Evolutionary conservation across 2,329 filamentous ascomycete species (phyloP), one percentile per base, ranked within the genome.

Genomic region (Phaeosphaeriaceae sp.): DNA sequence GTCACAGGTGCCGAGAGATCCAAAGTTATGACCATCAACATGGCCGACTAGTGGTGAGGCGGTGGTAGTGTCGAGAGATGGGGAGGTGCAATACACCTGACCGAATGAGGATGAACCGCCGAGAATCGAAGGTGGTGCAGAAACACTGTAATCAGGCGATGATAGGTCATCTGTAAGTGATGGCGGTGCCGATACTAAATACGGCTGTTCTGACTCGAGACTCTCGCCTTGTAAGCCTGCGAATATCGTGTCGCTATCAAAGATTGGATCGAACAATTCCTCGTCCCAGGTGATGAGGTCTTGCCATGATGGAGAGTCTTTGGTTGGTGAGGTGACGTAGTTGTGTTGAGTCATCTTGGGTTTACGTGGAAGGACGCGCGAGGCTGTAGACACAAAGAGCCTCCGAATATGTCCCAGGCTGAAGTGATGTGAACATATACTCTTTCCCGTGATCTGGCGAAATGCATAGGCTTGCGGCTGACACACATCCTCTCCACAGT

Each of bases 261-360:
- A 71, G 23, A 68, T 46, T 8, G 65, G 56, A 42, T 69, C 61
- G 42, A 55, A 62, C n/a, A 67, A 13, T 33, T 68, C 65, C 7
- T 58, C 68, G 21, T 68, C 61, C 67, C 64, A 70, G 11, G 48
- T 52, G 35, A 71, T 46, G 6, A 70, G 42, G 16, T 67, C 63
- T 42, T 69, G 56, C 68, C 68, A 72, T 30, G 23, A 8, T 11
- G 23, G n/a, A n/a, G n/a, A 26, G 23, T 51, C 52, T 46, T 68
- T 67, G 15, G 42, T 44, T 6, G 62, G 49, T 18, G 64, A 56
- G 12, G 48, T 48, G 16, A 28, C 45, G 17, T 64, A 58, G 29
- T 46, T 54, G 21, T 50, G 48, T 36, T 52, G 50, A 34, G 65
- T 60, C 60, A 66, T 59, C 2, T 43, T 39, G 18, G 12, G 34